Evolutionary conservation across 495 filamentous ascomycete genomes (phyloP).

Genomic region (Cetradonia linearis): DNA sequence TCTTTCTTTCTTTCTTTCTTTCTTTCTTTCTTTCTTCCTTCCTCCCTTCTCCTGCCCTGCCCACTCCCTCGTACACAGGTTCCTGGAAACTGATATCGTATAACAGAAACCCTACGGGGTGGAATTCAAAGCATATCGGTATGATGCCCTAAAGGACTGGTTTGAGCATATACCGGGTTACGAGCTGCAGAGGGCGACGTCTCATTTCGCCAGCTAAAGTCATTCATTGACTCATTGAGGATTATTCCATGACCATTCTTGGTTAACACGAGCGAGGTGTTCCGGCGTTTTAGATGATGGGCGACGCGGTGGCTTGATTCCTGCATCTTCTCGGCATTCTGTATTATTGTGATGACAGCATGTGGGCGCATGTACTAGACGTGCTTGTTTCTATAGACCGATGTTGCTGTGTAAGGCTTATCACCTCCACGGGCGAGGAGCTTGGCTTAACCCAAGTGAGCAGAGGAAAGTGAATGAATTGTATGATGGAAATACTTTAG

Average conservation of each 20-base stretch:
- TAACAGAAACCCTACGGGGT: conserved; percentile 81
- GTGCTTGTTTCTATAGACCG: not conserved
- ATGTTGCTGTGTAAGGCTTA: not conserved
- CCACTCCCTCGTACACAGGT: not conserved
- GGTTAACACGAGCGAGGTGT: conserved; percentile 18
- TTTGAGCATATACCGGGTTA: conserved; percentile 77
- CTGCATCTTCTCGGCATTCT: not conserved
- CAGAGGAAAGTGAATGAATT: too few relatives aligned
- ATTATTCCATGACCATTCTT: not conserved
- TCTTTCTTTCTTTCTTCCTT: too few relatives aligned
- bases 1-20: too few relatives aligned
- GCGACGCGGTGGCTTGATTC: conserved; percentile 1
- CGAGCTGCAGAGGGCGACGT: conserved; percentile 48
- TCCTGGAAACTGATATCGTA: not conserved
- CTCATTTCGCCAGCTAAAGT: not conserved
- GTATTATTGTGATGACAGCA: conserved; percentile 3
- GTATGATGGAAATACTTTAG: not conserved
- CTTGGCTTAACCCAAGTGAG: not conserved
- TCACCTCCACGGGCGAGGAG: not conserved
- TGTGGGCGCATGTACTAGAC: not conserved
- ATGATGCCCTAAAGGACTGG: conserved; percentile 63
- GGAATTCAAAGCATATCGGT: conserved; percentile 87
- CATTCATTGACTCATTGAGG: not conserved
- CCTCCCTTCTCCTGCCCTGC: too few relatives aligned
- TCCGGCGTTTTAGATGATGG: not conserved